Base-by-base conservation (phyloP, 768 basidiomycete genomes). In the Leccinum variicolor region DNA sequence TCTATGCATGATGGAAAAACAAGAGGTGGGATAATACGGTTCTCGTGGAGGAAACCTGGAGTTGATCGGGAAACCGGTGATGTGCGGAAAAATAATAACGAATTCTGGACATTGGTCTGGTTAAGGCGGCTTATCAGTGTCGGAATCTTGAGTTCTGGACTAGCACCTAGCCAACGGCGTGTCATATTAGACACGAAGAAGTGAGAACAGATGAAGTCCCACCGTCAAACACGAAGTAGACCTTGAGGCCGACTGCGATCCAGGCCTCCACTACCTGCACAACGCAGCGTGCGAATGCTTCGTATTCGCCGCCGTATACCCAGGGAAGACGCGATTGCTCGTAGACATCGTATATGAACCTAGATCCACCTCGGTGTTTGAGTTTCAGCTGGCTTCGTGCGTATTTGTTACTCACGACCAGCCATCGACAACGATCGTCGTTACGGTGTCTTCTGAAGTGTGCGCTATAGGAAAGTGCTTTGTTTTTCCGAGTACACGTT, bases 151-250 rank as follows among this genome's bases (percentile, higher is more conserved):
- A 90, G 73, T n/a, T 76, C 73, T 0, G 90, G 89, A 52, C 77
- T 80, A 31, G 90, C 78, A 23, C 91, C 91, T 93, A 56, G 23
- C 41, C 45, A 51, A 53, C 36, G 49, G 54, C 36, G 11, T 59
- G 6, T 51, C 36, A 23, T 17, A 28, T 73, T 34, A 71, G 64
- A 54, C 11, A 34, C 34, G 51, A 2, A 46, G 45, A 46, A 9
- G 21, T 3, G 43, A 21, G 6, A 13, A 17, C 47, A 74, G 80
- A 55, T 61, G 23, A 15, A 41, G 1, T 46, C 64, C 15, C 49
- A 92, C 92, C 92, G 67, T 94, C 92, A 63, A 94, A 93, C 6
- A 93, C 91, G 63, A 94, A 89, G 64, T 83, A 78, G 6, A 90
- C 73, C 52, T 76, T 75, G 39, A 92, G 69, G 21, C 89, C 87